A percentile compares a stretch with the other conserved stretches of the same genome.
These are phyloP conservation scores for Hysterangium stoloniferum DNA, from an alignment of 768 basidiomycete species.

Conservation along the genomic window DNA sequence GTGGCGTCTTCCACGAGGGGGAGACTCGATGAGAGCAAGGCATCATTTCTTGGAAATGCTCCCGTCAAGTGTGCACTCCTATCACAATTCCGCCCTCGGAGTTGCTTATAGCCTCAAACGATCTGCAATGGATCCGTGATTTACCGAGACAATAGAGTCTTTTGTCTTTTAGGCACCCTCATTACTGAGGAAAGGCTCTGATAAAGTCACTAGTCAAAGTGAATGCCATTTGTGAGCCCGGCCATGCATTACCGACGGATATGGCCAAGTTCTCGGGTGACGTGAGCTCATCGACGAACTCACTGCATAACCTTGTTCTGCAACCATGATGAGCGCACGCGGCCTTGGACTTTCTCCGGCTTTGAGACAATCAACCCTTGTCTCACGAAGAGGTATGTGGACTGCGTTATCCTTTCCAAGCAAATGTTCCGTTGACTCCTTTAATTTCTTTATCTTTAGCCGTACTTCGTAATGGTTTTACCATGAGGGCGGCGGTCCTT, in stretches of 20 bases:
- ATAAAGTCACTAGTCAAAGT: not conserved
- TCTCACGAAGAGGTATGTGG: slow-evolving; percentile 20
- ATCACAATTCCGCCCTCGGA: too few relatives aligned
- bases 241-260: not conserved
- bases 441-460: slow-evolving; percentile 26
- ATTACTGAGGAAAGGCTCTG: not conserved
- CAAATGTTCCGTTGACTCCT: not conserved
- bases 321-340: slow-evolving; percentile 31
- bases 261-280: not conserved
- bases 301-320: not conserved
- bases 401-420: not conserved
- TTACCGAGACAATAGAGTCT: too few relatives aligned
- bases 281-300: not conserved
- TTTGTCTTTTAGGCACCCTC: too few relatives aligned
- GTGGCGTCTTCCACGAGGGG: too few relatives aligned
- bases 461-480: slow-evolving; percentile 23
- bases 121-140: too few relatives aligned
- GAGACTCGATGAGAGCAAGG: too few relatives aligned
- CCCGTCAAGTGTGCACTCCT: too few relatives aligned
- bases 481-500: slow-evolving; percentile 35
- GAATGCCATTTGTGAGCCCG: too few relatives aligned
- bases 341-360: slow-evolving; percentile 51
- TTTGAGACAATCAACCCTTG: slow-evolving; percentile 43
- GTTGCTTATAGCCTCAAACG: too few relatives aligned
- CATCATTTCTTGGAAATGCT: too few relatives aligned